These are phyloP conservation scores for Hammondia hammondi DNA, from an alignment of 169 alveolate species.

Conservation along the genomic window DNA sequence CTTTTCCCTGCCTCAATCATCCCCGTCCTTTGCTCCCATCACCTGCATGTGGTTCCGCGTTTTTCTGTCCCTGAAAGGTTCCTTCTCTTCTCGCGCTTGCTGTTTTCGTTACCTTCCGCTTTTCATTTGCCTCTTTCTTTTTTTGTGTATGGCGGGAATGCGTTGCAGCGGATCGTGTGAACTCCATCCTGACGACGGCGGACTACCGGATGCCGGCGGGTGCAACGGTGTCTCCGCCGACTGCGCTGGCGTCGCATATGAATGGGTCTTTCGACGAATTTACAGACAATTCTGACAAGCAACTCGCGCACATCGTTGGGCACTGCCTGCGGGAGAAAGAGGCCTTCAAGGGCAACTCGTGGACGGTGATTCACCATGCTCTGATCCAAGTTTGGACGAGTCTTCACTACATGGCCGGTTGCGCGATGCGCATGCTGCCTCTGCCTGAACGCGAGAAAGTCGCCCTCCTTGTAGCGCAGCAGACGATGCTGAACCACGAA, in stretches of 20 bases:
- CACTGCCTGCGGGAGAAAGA: not conserved
- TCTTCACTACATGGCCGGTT: not conserved
- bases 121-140: not conserved
- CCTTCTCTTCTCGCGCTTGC: not conserved
- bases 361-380: not conserved
- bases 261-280: not conserved
- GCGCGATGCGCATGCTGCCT: not conserved
- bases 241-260: not conserved
- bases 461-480: not conserved
- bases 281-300: not conserved
- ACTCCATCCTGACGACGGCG: not conserved
- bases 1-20: not conserved
- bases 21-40: not conserved
- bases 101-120: not conserved
- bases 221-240: not conserved
- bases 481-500: not conserved
- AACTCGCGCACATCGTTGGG: not conserved
- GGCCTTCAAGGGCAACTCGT: not conserved
- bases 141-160: not conserved
- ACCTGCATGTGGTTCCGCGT: too few species aligned
- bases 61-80: too few species aligned
- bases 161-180: constrained; percentile 1
- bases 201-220: not conserved
- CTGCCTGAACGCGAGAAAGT: not conserved
- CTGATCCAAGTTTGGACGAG: not conserved